phyloP scores from a whole-genome alignment of 768 basidiomycete species.

The Calocybe cyanea region DNA sequence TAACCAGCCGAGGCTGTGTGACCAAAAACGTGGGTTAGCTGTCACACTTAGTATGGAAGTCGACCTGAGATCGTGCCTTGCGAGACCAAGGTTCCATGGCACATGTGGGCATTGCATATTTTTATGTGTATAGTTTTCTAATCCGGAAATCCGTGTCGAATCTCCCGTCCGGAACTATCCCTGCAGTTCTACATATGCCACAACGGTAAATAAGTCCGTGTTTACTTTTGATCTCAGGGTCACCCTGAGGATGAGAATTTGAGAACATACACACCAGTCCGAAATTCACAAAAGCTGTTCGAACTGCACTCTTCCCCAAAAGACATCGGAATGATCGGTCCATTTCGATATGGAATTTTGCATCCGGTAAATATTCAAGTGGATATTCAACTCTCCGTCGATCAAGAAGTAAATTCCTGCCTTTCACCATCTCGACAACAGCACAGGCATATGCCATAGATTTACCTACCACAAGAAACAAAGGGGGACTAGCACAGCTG shows the following conservation, averaged over 20 bases:
- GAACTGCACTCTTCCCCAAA: neutral
- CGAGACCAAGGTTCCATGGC: constrained; percentile 30
- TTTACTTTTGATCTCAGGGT: constrained; percentile 27
- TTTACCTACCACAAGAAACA: neutral
- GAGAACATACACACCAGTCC: neutral
- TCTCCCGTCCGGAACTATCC: constrained; percentile 33
- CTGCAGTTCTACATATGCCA: constrained; percentile 4
- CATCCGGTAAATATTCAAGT: neutral
- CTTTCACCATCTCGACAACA: constrained; percentile 14
- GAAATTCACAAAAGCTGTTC: constrained; percentile 6
- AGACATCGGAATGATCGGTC: neutral
- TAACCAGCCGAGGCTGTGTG: constrained; percentile 20
- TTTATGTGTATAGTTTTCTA: constrained; percentile 26
- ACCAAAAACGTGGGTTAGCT: constrained; percentile 22
- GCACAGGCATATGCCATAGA: neutral
- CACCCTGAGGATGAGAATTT: constrained; percentile 19
- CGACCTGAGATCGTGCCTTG: constrained; percentile 30
- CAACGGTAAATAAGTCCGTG: constrained; percentile 25
- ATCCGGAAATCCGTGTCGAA: constrained; percentile 30
- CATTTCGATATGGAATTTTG: too few relatives aligned
- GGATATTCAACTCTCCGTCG: constrained; percentile 11
- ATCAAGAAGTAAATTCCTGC: constrained; percentile 9
- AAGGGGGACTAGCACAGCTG: neutral
- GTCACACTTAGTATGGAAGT: constrained; percentile 26
- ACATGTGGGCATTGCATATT: constrained; percentile 33